Evolutionary conservation across 805 yeast species (phyloP).

Genomic region (Kodamaea neixiangensis): DNA sequence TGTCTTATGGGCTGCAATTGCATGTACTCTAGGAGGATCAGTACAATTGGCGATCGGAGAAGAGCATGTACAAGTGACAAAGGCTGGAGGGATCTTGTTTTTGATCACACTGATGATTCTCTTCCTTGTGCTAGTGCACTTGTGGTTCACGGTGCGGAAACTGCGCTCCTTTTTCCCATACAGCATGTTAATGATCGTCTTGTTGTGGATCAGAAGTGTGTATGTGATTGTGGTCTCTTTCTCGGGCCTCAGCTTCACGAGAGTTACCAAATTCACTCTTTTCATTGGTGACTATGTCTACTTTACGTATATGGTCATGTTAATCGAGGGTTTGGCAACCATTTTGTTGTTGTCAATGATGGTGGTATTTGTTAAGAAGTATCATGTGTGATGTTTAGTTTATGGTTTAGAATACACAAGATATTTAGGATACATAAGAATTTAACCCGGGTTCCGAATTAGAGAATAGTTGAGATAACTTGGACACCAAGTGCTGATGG

Average conservation of each 20-base stretch:
- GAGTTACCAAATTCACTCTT: constrained; percentile 1
- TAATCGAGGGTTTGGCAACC: background rate
- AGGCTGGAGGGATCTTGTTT: constrained; percentile 2
- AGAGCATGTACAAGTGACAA: background rate
- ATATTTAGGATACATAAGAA: background rate
- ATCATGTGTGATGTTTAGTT: background rate
- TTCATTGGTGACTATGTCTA: constrained; percentile 1
- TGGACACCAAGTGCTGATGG: no score
- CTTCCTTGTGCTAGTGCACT: background rate
- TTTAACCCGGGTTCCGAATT: no score
- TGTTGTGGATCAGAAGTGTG: constrained; percentile 1
- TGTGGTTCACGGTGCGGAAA: background rate
- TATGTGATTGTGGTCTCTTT: constrained; percentile 5
- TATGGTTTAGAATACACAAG: background rate
- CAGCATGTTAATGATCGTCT: background rate
- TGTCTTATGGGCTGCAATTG: constrained; percentile 7
- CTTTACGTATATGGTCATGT: constrained; percentile 4
- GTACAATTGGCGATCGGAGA: background rate
- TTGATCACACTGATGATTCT: background rate
- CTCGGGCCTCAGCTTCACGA: background rate
- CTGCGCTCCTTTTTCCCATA: background rate
- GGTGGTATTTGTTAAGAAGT: background rate
- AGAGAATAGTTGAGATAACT: no score
- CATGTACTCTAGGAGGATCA: constrained; percentile 1
- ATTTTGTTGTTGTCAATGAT: constrained; percentile 1